phyloP scores from a whole-genome alignment of 306 rosid species.

The Cicer chorassanicum region DNA sequence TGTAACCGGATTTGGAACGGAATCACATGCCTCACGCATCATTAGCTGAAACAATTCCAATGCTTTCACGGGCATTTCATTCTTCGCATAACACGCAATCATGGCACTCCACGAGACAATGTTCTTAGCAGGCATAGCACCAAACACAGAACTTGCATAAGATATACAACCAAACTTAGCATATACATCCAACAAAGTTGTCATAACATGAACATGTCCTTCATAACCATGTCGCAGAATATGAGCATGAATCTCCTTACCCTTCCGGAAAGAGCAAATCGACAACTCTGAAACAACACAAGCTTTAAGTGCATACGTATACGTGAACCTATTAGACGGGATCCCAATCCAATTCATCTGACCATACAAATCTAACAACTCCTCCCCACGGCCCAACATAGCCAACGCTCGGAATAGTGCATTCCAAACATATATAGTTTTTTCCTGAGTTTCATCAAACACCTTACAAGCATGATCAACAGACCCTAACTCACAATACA shows the following conservation, averaged over 20 bases:
- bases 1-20: conserved; percentile 84
- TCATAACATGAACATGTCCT: conserved; percentile 70
- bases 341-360: conserved; percentile 67
- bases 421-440: conserved; percentile 89
- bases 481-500: conserved; percentile 78
- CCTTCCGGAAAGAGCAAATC: conserved; percentile 58
- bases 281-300: conserved; percentile 58
- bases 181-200: conserved; percentile 86
- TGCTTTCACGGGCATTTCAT: conserved; percentile 50
- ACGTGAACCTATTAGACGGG: conserved; percentile 73
- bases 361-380: conserved; percentile 66
- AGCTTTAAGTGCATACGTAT: conserved; percentile 86
- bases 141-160: conserved; percentile 69
- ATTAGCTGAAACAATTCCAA: conserved; percentile 75
- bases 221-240: conserved; percentile 81
- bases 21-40: conserved; percentile 65
- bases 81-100: conserved; percentile 33
- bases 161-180: conserved; percentile 75
- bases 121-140: conserved; percentile 70
- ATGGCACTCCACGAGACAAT: conserved; percentile 60
- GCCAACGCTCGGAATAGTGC: conserved; percentile 81
- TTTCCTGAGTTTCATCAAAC: conserved; percentile 69
- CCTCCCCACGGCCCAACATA: conserved; percentile 70
- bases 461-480: conserved; percentile 71
- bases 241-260: conserved; percentile 93